A percentile compares a stretch with the other conserved stretches of the same genome.
These are phyloP conservation scores for Gossypium schwendimanii DNA, from an alignment of 441 rosid species.

Conservation along the genomic window DNA sequence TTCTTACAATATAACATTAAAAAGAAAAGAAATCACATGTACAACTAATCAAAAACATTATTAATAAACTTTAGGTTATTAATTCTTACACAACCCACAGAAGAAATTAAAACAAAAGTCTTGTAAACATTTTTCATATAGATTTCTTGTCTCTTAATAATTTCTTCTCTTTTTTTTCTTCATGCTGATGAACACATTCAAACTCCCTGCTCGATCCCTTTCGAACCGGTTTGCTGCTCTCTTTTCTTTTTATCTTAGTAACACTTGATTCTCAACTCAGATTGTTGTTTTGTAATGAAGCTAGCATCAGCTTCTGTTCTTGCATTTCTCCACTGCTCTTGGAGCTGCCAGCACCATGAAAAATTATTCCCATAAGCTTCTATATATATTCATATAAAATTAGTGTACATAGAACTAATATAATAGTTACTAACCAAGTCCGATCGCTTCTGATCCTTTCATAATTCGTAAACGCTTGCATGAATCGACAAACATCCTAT, in stretches of 20 bases:
- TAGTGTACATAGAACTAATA: neutral
- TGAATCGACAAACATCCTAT: constrained; percentile 69
- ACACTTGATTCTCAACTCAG: constrained; percentile 12
- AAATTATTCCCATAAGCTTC: neutral
- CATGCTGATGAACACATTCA: constrained; percentile 23
- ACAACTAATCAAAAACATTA: constrained; percentile 10
- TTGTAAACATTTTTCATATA: neutral
- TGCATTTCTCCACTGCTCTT: constrained; percentile 85
- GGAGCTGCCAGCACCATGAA: constrained; percentile 48
- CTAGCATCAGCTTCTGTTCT: constrained; percentile 57
- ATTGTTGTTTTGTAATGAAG: neutral
- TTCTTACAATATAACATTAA: neutral
- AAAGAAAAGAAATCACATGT: neutral
- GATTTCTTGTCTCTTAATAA: constrained; percentile 15
- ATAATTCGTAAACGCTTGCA: constrained; percentile 87
- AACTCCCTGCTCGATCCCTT: constrained; percentile 51
- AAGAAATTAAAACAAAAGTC: neutral
- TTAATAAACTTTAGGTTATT: neutral
- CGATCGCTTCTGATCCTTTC: constrained; percentile 94
- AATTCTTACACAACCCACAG: constrained; percentile 19
- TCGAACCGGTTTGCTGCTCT: constrained; percentile 41
- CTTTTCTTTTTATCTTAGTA: neutral
- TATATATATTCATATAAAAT: neutral
- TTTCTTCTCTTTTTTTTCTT: constrained; percentile 9
- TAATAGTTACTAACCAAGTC: constrained; percentile 48